These are phyloP conservation scores for Acer campestre DNA, from an alignment of 345 rosid species.

Conservation along the genomic window DNA sequence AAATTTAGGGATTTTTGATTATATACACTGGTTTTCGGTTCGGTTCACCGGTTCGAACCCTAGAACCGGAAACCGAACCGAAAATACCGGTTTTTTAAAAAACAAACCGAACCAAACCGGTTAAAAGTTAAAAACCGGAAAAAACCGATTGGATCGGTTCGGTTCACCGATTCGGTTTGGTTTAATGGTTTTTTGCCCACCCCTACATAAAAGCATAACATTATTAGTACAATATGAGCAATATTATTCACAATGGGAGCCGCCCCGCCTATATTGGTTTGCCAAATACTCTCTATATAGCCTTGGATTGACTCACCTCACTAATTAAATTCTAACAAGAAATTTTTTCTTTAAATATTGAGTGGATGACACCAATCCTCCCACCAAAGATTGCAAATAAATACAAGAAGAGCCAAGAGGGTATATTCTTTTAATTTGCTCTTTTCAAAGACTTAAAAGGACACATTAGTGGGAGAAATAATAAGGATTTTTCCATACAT, in stretches of 20 bases:
- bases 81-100: too few species aligned
- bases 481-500: background rate
- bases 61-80: too few species aligned
- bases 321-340: background rate
- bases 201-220: slow-evolving; percentile 3
- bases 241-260: slow-evolving; percentile 12
- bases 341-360: slow-evolving; percentile 11
- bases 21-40: too few species aligned
- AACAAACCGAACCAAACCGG: too few species aligned
- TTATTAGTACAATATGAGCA: background rate
- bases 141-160: too few species aligned
- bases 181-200: too few species aligned
- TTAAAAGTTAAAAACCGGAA: too few species aligned
- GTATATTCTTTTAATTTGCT: background rate
- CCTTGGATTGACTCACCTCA: slow-evolving; percentile 9
- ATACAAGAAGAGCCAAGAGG: background rate
- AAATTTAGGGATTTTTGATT: too few species aligned
- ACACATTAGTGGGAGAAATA: slow-evolving; percentile 32
- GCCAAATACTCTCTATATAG: slow-evolving; percentile 22
- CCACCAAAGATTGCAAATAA: slow-evolving; percentile 26
- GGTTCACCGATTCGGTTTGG: too few species aligned
- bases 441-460: slow-evolving; percentile 2
- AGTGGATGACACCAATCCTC: slow-evolving; percentile 37
- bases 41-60: too few species aligned
- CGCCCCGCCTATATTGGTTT: slow-evolving; percentile 37